Evolutionary conservation across 2,329 filamentous ascomycete species (phyloP).

Genomic region (Penicillium sp.): DNA sequence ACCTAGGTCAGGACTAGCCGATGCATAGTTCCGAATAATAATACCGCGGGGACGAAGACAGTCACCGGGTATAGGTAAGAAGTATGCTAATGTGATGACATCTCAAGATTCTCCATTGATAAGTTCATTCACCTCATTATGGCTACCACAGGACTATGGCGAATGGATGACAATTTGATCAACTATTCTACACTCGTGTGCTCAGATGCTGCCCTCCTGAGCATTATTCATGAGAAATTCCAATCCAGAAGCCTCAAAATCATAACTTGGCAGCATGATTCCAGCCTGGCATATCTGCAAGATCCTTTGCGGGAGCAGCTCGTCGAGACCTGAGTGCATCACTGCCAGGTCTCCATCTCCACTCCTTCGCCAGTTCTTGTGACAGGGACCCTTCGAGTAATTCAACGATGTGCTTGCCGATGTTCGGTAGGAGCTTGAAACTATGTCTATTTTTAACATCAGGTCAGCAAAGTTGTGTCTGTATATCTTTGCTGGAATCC

Average conservation of each 20-base stretch:
- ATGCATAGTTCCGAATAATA: no score
- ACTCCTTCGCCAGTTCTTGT: conserved; percentile 48
- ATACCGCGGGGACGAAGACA: no score
- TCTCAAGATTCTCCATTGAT: no score
- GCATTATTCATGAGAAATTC: background rate
- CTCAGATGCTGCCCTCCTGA: no score
- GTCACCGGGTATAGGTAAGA: no score
- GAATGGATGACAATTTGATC: no score
- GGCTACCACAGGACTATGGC: no score
- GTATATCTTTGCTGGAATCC: background rate
- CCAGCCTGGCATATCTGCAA: conserved; percentile 56
- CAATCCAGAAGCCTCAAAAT: background rate
- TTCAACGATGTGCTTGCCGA: conserved; percentile 56
- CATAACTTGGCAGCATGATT: conserved; percentile 34
- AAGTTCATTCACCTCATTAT: no score
- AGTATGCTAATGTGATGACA: no score
- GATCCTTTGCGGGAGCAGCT: conserved; percentile 50
- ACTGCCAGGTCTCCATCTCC: conserved; percentile 56
- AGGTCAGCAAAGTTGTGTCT: conserved; percentile 9
- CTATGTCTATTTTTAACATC: conserved; percentile 45
- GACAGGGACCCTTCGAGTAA: conserved; percentile 51
- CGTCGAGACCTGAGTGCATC: conserved; percentile 53
- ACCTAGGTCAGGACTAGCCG: no score
- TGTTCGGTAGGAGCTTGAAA: conserved; percentile 56
- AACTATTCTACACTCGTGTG: no score